Percentiles rank a stretch among this genome's conserved stretches.
These are phyloP conservation scores for Diplodia scrobiculata DNA, from an alignment of 2,329 filamentous ascomycete genomes.

Conservation along the genomic window DNA sequence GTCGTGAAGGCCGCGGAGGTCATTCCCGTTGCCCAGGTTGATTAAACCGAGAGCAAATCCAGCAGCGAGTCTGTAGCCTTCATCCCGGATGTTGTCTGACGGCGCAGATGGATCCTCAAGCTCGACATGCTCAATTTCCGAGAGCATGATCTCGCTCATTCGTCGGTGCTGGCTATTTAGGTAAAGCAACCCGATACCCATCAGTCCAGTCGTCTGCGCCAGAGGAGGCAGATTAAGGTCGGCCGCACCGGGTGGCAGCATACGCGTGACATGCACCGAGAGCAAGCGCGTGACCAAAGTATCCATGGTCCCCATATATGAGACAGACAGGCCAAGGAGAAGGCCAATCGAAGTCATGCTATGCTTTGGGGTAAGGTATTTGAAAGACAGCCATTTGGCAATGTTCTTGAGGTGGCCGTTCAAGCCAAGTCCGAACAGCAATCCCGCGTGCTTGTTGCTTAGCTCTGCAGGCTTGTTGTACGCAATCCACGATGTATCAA, in stretches of 20 bases:
- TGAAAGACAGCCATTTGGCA: slow-evolving; percentile 98
- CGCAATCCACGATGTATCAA: slow-evolving; percentile 97
- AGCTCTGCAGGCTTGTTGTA: slow-evolving; percentile 95
- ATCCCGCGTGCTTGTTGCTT: slow-evolving; percentile 94
- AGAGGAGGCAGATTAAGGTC: slow-evolving; percentile 91
- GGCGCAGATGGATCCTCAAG: slow-evolving; percentile 68
- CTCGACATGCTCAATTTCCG: slow-evolving; percentile 88
- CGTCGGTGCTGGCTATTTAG: slow-evolving; percentile 93
- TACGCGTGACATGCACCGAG: slow-evolving; percentile 92
- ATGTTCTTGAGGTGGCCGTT: slow-evolving; percentile 93
- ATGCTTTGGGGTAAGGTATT: slow-evolving; percentile 98
- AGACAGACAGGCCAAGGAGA: slow-evolving; percentile 87
- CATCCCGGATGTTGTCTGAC: slow-evolving; percentile 81
- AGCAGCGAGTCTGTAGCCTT: slow-evolving; percentile 93
- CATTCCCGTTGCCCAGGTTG: slow-evolving; percentile 86
- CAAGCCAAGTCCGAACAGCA: slow-evolving; percentile 83
- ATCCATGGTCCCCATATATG: slow-evolving; percentile 96
- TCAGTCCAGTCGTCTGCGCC: slow-evolving; percentile 92
- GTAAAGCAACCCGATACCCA: slow-evolving; percentile 94
- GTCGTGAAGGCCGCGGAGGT: slow-evolving; percentile 85
- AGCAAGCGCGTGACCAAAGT: slow-evolving; percentile 88
- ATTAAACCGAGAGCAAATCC: slow-evolving; percentile 93
- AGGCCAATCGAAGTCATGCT: slow-evolving; percentile 98
- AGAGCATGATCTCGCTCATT: slow-evolving; percentile 99
- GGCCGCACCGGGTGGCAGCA: slow-evolving; percentile 88